Conservation (phyloP, 768 basidiomycete species). For the Pseudohyphozyma bogoriensis region DNA sequence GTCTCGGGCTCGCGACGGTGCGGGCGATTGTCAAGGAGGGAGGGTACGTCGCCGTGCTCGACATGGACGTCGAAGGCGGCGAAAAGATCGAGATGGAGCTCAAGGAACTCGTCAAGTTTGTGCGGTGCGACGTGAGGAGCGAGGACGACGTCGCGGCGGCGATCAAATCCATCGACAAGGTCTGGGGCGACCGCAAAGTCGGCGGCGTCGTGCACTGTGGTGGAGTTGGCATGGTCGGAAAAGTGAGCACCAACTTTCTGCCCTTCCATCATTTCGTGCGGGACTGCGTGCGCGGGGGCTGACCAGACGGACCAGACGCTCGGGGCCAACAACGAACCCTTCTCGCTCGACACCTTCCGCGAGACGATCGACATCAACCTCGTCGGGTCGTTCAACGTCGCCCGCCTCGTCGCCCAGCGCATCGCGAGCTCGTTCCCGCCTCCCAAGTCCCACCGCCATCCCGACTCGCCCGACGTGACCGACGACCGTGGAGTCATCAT, state of each 20-base stretch:
- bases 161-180: constrained; percentile 33
- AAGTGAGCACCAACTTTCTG: constrained; percentile 23
- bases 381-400: constrained; percentile 52
- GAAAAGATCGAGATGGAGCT: constrained; percentile 1
- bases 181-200: constrained; percentile 43
- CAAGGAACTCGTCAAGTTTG: constrained; percentile 22
- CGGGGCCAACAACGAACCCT: constrained; percentile 44
- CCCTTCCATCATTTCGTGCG: background rate
- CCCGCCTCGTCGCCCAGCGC: constrained; percentile 47
- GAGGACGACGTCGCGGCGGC: constrained; percentile 36
- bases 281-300: background rate
- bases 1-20: constrained; percentile 1
- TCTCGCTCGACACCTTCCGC: constrained; percentile 49
- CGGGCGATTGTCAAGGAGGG: constrained; percentile 43
- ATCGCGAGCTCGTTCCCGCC: constrained; percentile 41
- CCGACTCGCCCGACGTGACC: constrained; percentile 34
- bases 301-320: constrained; percentile 41
- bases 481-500: constrained; percentile 52
- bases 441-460: constrained; percentile 20
- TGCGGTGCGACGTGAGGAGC: constrained; percentile 36
- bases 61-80: constrained; percentile 33
- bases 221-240: constrained; percentile 44
- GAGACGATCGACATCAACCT: constrained; percentile 50
- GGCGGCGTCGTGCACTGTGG: constrained; percentile 55
- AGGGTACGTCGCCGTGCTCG: constrained; percentile 49